phyloP scores from a whole-genome alignment of 768 basidiomycete genomes.

The Lyophyllum shimeji region DNA sequence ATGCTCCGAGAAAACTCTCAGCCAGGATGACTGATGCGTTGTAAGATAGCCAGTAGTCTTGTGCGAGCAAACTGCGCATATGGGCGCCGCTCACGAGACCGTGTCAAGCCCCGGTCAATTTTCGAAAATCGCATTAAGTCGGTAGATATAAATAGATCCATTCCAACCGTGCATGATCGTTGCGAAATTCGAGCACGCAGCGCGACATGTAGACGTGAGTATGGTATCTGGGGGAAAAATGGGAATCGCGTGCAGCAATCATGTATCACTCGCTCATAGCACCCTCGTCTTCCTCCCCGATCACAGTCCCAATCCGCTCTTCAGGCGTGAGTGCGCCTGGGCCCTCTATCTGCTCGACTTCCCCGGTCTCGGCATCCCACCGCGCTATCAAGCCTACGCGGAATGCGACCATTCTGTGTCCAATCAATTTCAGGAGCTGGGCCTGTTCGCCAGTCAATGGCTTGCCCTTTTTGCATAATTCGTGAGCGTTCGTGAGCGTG shows the following conservation, averaged over 20 bases:
- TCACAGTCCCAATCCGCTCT: conserved; percentile 29
- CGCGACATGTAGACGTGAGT: no score
- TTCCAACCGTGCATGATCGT: no score
- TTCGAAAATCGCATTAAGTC: no score
- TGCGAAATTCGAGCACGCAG: no score
- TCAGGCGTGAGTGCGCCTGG: conserved; percentile 36
- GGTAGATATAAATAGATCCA: no score
- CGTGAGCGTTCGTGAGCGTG: conserved; percentile 75
- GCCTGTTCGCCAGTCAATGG: conserved; percentile 83
- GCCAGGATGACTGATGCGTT: not conserved
- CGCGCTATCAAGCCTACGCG: conserved; percentile 66
- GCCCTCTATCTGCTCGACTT: conserved; percentile 60
- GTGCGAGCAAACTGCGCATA: not conserved
- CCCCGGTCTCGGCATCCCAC: conserved; percentile 70
- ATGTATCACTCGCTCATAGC: conserved; percentile 51
- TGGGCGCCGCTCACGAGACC: conserved; percentile 13
- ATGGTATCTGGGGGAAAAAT: conserved; percentile 23
- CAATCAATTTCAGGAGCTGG: conserved; percentile 89
- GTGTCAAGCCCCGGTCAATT: not conserved
- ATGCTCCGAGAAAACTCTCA: conserved; percentile 27
- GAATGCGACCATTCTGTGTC: conserved; percentile 86
- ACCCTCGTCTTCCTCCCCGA: conserved; percentile 26
- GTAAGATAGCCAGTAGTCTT: not conserved
- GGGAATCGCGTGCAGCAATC: conserved; percentile 7
- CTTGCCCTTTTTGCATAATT: conserved; percentile 82